phyloP scores from a whole-genome alignment of 495 filamentous ascomycete species.

The Penicillium odoratum region DNA sequence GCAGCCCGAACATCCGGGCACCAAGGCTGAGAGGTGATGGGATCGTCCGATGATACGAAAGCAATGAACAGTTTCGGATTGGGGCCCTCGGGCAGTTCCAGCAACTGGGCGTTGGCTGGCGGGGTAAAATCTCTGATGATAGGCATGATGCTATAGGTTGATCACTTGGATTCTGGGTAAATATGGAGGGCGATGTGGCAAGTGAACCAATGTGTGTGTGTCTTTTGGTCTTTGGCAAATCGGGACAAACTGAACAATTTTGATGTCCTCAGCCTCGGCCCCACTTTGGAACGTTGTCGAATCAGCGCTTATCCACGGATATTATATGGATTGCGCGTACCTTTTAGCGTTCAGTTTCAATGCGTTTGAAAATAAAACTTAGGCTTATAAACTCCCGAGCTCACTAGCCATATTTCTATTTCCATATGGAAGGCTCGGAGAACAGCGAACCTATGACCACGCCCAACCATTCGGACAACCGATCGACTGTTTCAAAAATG shows the following conservation, averaged over 20 bases:
- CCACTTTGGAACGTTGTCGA: not conserved
- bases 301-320: not conserved
- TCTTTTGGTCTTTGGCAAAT: not conserved
- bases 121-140: conserved; percentile 27
- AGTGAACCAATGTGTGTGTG: not conserved
- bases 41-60: conserved; percentile 28
- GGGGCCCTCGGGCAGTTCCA: conserved; percentile 21
- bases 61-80: conserved; percentile 28
- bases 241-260: not conserved
- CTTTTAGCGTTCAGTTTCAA: too few relatives aligned
- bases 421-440: too few relatives aligned
- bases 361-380: too few relatives aligned
- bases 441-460: too few relatives aligned
- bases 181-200: not conserved
- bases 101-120: conserved; percentile 19
- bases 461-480: too few relatives aligned
- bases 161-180: not conserved
- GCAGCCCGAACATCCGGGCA: conserved; percentile 36
- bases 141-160: conserved; percentile 19
- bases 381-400: too few relatives aligned
- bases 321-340: not conserved
- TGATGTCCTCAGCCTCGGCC: not conserved
- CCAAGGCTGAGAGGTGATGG: conserved; percentile 31
- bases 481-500: too few relatives aligned
- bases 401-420: too few relatives aligned